Evolutionary conservation across 306 rosid species (phyloP).

Genomic region (Vigna angularis): DNA sequence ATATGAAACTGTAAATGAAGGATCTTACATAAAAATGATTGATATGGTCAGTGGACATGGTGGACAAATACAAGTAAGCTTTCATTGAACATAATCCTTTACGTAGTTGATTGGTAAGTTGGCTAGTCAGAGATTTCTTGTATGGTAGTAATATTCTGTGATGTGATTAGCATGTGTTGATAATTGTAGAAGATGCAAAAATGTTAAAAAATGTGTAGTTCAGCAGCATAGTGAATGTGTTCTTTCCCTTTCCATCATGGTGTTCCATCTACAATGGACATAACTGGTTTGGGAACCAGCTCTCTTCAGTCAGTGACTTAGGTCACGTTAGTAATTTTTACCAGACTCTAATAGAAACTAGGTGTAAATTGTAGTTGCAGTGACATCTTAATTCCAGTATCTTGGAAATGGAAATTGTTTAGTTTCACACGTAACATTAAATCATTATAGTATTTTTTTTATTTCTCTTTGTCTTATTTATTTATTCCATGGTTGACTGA

Average conservation of each 20-base stretch:
- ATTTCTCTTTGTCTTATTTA: conserved; percentile 3
- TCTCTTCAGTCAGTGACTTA: conserved; percentile 18
- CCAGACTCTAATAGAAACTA: conserved; percentile 9
- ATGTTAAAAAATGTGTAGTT: conserved; percentile 7
- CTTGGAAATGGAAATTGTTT: conserved; percentile 23
- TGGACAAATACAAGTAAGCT: conserved; percentile 95
- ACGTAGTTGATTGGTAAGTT: neutral
- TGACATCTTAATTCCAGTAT: conserved; percentile 1
- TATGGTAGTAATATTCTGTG: neutral
- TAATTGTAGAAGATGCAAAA: conserved; percentile 15
- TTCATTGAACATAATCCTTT: conserved; percentile 22
- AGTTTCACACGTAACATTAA: conserved; percentile 28
- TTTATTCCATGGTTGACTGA: conserved; percentile 1
- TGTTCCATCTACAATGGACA: conserved; percentile 14
- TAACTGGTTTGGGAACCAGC: conserved; percentile 7
- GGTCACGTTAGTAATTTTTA: neutral
- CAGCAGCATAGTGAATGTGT: conserved; percentile 1
- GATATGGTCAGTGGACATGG: conserved; percentile 98
- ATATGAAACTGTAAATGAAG: conserved; percentile 96
- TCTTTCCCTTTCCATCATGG: neutral
- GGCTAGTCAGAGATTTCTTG: neutral
- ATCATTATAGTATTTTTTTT: neutral
- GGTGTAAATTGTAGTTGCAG: conserved; percentile 15
- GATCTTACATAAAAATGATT: conserved; percentile 98
- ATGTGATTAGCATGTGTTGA: conserved; percentile 21